Evolutionary conservation across 2,329 filamentous ascomycete species (phyloP), one percentile per base, ranked within the genome.

Genomic region (Colletotrichum abscissum): DNA sequence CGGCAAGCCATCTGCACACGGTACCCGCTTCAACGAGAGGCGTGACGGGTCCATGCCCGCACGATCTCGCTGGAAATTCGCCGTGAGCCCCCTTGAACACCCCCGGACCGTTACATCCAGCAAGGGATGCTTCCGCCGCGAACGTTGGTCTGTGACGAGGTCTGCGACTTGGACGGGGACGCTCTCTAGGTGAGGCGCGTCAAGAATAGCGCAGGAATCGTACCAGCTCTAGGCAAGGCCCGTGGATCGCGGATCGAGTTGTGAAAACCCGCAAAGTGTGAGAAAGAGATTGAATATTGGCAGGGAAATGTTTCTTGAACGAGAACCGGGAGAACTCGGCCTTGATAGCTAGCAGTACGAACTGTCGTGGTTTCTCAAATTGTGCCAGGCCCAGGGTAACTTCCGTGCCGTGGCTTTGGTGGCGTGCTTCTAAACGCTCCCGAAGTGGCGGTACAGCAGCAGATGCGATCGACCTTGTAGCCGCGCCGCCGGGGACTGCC

Each of bases 11-110:
- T 63, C 69, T 72, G 60, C 69, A 66, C 55, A 73, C 67, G 63
- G 59, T 63, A 68, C 38, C 62, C 62, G 58, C 63, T 38, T 69
- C 73, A 55, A 74, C 49, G 28, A 68, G 69, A 74, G 63, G 57
- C 35, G 42, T 63, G 57, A 63, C 57, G 63, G 57, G 63, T 35
- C 68, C 68, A 65, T 65, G 69, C 63, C 54, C 56, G 68, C 68
- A 66, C 69, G 74, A 75, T 74, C 69, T 75, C 63, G 64, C 72
- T 69, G 58, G 63, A 74, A 75, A 75, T 71, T 75, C 72, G 72
- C 68, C 74, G 74, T 54, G 57, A 67, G 55, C 63, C 67, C 74
- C 69, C 68, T 49, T 72, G 57, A 49, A 42, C 16, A 49, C 42
- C 63, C 72, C 72, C 57, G 54, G 69, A 74, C 28, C 19, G 70